A percentile compares a stretch with the other conserved stretches of the same genome.
Conservation (phyloP, 1,284 basidiomycete species). For the Spongispora temasekensis region DNA sequence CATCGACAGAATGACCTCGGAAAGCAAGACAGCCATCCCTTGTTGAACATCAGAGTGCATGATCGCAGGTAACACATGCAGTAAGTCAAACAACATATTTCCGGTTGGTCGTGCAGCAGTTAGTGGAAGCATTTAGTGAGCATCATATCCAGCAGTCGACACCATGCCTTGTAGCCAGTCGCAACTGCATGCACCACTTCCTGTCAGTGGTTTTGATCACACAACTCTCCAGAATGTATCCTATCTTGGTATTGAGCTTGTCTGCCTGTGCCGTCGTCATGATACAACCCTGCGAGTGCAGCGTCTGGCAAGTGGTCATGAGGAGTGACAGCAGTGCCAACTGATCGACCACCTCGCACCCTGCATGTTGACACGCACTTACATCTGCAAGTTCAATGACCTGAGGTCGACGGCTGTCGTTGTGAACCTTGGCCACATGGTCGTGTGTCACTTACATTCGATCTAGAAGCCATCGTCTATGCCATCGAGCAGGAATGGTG, state of each 20-base stretch:
- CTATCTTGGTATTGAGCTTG: constrained; percentile 68
- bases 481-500: constrained; percentile 67
- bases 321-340: constrained; percentile 70
- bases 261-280: constrained; percentile 64
- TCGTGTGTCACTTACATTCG: constrained; percentile 66
- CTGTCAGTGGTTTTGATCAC: constrained; percentile 83
- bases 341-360: constrained; percentile 83
- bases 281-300: constrained; percentile 71
- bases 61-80: constrained; percentile 75
- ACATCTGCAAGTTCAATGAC: no score
- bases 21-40: no score
- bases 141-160: constrained; percentile 57
- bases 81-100: constrained; percentile 87
- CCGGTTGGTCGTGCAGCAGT: constrained; percentile 77
- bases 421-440: constrained; percentile 84
- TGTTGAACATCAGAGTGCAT: constrained; percentile 63
- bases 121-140: no score
- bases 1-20: no score
- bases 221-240: constrained; percentile 79
- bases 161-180: constrained; percentile 63
- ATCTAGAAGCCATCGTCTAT: constrained; percentile 66
- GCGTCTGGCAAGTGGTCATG: constrained; percentile 54
- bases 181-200: constrained; percentile 74
- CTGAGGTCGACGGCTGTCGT: no score
- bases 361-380: no score